Conservation (phyloP, 352 stramenopile species). For the Globisporangium recalcitrans region DNA sequence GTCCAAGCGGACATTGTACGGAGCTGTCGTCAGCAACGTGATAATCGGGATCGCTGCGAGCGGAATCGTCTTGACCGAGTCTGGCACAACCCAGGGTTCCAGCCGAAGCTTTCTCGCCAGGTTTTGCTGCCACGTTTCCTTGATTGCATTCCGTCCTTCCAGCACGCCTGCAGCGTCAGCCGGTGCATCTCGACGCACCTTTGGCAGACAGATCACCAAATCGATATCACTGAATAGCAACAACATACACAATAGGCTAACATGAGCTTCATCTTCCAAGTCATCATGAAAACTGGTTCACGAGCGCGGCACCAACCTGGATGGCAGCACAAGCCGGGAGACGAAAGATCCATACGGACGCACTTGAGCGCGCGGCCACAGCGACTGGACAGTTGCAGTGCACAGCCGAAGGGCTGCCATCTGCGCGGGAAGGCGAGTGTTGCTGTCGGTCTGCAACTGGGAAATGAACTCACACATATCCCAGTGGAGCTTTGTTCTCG, state of each 20-base stretch:
- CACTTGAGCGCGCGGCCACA: conserved; percentile 95
- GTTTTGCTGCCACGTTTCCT: conserved; percentile 97
- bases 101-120: conserved; percentile 92
- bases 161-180: conserved; percentile 93
- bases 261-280: not conserved
- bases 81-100: conserved; percentile 88
- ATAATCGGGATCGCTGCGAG: conserved; percentile 96
- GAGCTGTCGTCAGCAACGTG: conserved; percentile 85
- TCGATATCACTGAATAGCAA: conserved; percentile 87
- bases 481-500: conserved; percentile 82
- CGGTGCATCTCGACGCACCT: conserved; percentile 92
- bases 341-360: conserved; percentile 97
- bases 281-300: conserved; percentile 2
- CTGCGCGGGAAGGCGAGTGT: conserved; percentile 59
- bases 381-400: conserved; percentile 74
- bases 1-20: conserved; percentile 88
- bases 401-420: conserved; percentile 74
- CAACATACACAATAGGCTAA: not conserved
- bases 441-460: conserved; percentile 71
- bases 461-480: conserved; percentile 85
- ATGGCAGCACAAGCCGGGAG: conserved; percentile 93
- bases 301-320: conserved; percentile 36
- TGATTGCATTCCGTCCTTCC: conserved; percentile 97
- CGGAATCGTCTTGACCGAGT: conserved; percentile 97
- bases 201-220: conserved; percentile 96